Evolutionary conservation across 1,284 basidiomycete species (phyloP).

Genomic region (Irpex sp.): DNA sequence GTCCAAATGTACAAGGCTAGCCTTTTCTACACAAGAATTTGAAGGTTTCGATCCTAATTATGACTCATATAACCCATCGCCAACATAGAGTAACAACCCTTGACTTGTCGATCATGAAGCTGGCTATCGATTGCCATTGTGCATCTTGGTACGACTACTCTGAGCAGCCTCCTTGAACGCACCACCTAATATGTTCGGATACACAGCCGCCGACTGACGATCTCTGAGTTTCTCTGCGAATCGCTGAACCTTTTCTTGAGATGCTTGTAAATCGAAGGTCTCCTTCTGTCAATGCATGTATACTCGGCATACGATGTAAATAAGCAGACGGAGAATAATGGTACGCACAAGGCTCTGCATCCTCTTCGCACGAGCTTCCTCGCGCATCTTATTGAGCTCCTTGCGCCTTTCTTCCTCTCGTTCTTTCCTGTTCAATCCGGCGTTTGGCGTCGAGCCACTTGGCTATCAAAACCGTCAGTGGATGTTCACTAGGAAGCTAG

Average conservation of each 20-base stretch:
- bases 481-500: conserved; percentile 21
- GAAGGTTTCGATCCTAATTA: no score
- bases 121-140: neutral
- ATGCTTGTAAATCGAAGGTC: conserved; percentile 66
- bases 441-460: conserved; percentile 51
- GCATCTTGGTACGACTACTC: conserved; percentile 29
- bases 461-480: conserved; percentile 26
- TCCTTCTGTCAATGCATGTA: conserved; percentile 38
- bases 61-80: no score
- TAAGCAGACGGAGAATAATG: conserved; percentile 3
- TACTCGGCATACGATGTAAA: neutral
- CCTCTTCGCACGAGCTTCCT: conserved; percentile 62
- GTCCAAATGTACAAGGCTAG: neutral
- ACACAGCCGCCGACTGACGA: conserved; percentile 42
- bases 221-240: conserved; percentile 57
- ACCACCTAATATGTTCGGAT: conserved; percentile 64
- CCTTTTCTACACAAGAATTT: neutral
- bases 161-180: conserved; percentile 46
- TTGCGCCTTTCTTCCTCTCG: conserved; percentile 68
- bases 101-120: no score
- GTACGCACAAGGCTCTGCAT: conserved; percentile 49
- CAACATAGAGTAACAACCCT: no score
- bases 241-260: conserved; percentile 61
- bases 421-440: conserved; percentile 54
- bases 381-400: conserved; percentile 66